Percentiles rank a stretch among this genome's conserved stretches.
Evolutionary conservation across 305 asterid species (phyloP).

Genomic region (Fraxinus platypoda): DNA sequence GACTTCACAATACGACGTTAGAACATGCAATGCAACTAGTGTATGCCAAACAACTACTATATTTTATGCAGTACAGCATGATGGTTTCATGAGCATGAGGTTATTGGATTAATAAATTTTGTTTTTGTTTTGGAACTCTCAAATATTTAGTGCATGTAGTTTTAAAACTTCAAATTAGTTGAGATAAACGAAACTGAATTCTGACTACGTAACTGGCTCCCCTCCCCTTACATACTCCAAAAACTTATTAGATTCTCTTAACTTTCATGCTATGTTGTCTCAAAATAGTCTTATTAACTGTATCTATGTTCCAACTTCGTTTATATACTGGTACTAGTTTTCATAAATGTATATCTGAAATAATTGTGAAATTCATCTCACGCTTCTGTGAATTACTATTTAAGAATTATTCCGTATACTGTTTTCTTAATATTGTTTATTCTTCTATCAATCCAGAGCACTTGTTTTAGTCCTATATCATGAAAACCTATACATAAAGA

Average conservation of each 20-base stretch:
- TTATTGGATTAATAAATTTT: conserved; percentile 4
- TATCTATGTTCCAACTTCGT: background rate
- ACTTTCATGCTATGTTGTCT: background rate
- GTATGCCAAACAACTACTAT: conserved; percentile 4
- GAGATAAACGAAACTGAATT: conserved; percentile 17
- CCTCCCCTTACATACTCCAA: conserved; percentile 6
- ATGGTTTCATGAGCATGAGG: conserved; percentile 6
- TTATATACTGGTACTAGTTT: background rate
- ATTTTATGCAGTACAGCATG: background rate
- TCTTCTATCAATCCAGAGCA: background rate
- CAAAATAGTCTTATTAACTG: background rate
- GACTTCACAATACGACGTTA: background rate
- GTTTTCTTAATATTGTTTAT: conserved; percentile 9
- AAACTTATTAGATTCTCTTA: background rate
- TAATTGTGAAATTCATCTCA: background rate
- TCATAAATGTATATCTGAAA: background rate
- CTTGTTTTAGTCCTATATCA: background rate
- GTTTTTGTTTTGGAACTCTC: conserved; percentile 23
- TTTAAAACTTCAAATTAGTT: background rate
- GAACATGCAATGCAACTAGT: conserved; percentile 7
- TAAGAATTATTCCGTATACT: background rate
- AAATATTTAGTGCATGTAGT: background rate
- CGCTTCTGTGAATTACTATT: background rate
- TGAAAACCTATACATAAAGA: background rate
- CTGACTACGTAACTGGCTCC: background rate